Evolutionary conservation across 345 rosid species (phyloP).

Genomic region (Dovyalis caffra): DNA sequence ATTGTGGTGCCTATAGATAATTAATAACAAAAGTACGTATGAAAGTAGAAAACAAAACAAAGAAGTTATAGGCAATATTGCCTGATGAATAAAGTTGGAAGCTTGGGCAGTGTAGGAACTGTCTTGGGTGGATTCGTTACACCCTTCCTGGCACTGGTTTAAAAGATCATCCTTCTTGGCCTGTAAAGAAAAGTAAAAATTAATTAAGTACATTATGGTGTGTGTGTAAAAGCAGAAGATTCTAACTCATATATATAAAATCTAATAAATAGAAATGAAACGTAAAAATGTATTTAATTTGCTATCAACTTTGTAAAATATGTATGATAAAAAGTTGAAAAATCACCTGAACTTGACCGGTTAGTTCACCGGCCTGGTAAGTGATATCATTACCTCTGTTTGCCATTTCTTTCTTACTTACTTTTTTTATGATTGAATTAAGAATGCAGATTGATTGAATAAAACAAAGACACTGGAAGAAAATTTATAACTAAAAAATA

Average conservation of each 20-base stretch:
- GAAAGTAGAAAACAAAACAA: background rate
- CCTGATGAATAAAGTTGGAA: conserved; percentile 27
- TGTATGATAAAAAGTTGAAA: background rate
- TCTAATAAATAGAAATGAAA: no score
- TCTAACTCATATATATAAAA: no score
- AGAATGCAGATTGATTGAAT: background rate
- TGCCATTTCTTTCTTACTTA: conserved; percentile 7
- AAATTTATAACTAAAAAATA: conserved; percentile 1
- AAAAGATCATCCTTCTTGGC: conserved; percentile 5
- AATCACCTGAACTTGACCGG: conserved; percentile 18
- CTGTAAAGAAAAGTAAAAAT: background rate
- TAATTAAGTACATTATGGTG: background rate
- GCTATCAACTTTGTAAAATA: background rate
- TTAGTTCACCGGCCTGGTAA: background rate
- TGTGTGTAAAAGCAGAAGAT: background rate
- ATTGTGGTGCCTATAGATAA: background rate
- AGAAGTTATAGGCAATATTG: background rate
- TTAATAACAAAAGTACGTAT: background rate
- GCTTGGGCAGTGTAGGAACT: conserved; percentile 13
- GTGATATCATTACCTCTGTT: background rate
- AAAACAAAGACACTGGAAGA: background rate
- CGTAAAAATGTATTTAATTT: no score
- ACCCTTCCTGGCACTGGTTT: conserved; percentile 1
- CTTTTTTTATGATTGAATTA: background rate
- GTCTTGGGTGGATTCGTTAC: background rate